These are phyloP conservation scores for Angophora floribunda DNA, from an alignment of 345 rosid species.

Conservation along the genomic window DNA sequence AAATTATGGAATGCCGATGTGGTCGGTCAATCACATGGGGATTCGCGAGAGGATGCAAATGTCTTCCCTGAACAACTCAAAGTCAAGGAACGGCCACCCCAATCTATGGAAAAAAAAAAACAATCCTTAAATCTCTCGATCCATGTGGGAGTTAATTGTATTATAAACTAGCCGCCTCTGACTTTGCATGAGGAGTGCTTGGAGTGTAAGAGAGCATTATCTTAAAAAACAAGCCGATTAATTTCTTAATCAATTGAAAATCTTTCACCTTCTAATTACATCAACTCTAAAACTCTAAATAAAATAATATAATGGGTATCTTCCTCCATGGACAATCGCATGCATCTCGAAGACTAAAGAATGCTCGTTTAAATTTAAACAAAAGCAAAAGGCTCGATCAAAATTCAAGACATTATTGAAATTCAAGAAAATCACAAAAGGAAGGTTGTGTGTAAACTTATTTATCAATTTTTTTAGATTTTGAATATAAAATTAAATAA, in stretches of 20 bases:
- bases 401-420: background rate
- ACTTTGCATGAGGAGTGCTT: background rate
- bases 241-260: background rate
- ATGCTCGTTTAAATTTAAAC: background rate
- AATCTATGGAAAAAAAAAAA: background rate
- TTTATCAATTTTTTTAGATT: fast-evolving
- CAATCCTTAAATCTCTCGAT: background rate
- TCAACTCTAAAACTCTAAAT: background rate
- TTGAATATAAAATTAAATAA: background rate
- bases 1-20: background rate
- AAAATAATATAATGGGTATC: background rate
- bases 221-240: background rate
- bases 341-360: background rate
- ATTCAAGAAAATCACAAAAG: background rate
- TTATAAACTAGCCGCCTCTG: background rate
- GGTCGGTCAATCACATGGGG: background rate
- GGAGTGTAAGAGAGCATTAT: background rate
- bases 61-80: background rate
- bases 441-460: background rate
- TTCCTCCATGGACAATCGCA: background rate
- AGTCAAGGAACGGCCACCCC: background rate
- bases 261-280: background rate
- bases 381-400: background rate
- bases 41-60: background rate
- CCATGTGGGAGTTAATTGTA: background rate